These are phyloP conservation scores for Aspergillus thermomutatus DNA, from an alignment of 2,329 filamentous ascomycete genomes.

Conservation along the genomic window DNA sequence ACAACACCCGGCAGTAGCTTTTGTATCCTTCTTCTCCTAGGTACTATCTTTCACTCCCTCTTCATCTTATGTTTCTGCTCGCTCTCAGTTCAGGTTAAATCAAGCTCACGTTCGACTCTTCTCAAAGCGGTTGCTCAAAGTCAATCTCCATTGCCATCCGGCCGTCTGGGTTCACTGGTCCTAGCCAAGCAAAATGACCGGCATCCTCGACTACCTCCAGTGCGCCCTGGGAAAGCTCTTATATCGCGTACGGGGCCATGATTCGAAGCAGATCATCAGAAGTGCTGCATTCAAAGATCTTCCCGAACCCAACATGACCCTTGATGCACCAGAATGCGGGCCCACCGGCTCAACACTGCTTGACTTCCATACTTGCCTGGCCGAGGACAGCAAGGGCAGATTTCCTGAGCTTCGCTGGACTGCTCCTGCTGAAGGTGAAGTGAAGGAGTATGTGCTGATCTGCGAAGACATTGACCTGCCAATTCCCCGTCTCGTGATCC, in stretches of 20 bases:
- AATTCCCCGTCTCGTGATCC: slow-evolving; percentile 23
- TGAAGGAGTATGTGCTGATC: slow-evolving; percentile 26
- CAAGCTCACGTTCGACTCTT: too few relatives aligned
- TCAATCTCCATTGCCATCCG: background rate
- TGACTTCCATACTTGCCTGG: slow-evolving; percentile 20
- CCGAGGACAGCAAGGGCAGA: slow-evolving; percentile 17
- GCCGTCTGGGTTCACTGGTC: too few relatives aligned
- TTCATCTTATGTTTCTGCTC: background rate
- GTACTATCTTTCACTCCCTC: background rate
- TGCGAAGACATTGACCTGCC: slow-evolving; percentile 31
- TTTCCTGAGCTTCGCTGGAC: slow-evolving; percentile 25
- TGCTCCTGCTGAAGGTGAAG: slow-evolving; percentile 11
- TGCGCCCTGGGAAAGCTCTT: slow-evolving; percentile 19
- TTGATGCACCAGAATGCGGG: slow-evolving; percentile 22
- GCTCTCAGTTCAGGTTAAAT: background rate
- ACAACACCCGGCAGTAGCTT: background rate
- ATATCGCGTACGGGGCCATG: slow-evolving; percentile 25
- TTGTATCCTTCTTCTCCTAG: slow-evolving; percentile 1
- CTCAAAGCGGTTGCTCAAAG: background rate
- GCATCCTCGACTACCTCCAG: slow-evolving; percentile 17
- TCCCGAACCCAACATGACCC: slow-evolving; percentile 21
- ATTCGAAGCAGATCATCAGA: slow-evolving; percentile 20
- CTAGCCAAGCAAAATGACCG: slow-evolving; percentile 4
- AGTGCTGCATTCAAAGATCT: slow-evolving; percentile 21
- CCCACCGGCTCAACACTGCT: slow-evolving; percentile 21